Evolutionary conservation across 2,329 filamentous ascomycete species (phyloP).

Genomic region (Aspergillus oerlinghausenensis): DNA sequence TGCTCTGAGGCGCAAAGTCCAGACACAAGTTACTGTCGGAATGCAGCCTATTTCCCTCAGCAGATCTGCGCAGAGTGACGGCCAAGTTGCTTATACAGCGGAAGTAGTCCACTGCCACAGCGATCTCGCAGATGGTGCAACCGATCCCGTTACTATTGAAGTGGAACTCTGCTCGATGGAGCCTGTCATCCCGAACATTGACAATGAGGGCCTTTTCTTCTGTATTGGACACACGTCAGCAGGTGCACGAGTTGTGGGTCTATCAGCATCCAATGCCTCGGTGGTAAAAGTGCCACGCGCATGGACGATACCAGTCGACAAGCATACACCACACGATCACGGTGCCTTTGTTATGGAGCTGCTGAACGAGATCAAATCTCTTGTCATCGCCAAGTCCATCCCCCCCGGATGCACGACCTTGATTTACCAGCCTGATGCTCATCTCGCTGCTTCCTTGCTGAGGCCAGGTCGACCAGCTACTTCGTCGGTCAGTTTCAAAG

Average conservation of each 20-base stretch:
- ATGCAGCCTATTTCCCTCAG: not conserved
- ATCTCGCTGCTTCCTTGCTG: not conserved
- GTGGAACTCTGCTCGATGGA: slow-evolving; percentile 2
- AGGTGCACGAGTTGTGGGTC: not conserved
- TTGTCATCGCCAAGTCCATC: slow-evolving; percentile 1
- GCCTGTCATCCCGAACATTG: not conserved
- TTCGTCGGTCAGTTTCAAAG: not conserved
- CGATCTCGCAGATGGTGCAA: not conserved
- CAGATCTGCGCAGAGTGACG: not conserved
- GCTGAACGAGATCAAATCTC: slow-evolving; percentile 1
- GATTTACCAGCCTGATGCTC: not conserved
- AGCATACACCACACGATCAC: not conserved
- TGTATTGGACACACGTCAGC: slow-evolving; percentile 1
- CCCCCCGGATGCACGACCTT: slow-evolving; percentile 3
- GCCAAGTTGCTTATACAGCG: slow-evolving; percentile 1
- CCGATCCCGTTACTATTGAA: not conserved
- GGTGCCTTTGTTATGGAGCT: not conserved
- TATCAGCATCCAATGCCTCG: slow-evolving; percentile 2
- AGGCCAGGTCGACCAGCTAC: not conserved
- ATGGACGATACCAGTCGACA: not conserved
- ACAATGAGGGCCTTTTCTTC: slow-evolving; percentile 2
- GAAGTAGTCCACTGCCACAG: not conserved
- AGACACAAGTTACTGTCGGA: slow-evolving; percentile 1
- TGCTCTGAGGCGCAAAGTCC: slow-evolving; percentile 4
- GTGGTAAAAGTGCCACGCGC: slow-evolving; percentile 2